phyloP scores from a whole-genome alignment of 2,329 filamentous ascomycete species.

The Botrytis aclada region DNA sequence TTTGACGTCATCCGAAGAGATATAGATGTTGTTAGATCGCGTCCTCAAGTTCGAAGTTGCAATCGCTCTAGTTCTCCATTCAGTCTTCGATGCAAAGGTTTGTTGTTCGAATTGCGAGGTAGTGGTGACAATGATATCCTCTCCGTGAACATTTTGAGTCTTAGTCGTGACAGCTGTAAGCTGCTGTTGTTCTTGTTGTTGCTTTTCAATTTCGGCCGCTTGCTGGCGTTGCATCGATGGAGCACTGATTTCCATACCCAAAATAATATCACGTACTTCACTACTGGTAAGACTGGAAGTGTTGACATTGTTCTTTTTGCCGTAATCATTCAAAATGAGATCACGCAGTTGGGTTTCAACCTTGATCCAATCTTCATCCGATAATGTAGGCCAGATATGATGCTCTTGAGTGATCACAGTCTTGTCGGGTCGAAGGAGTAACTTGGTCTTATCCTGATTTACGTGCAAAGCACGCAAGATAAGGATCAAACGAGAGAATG shows the following conservation, averaged over 20 bases:
- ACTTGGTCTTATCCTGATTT: slow-evolving; percentile 97
- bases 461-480: slow-evolving; percentile 94
- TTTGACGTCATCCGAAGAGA: slow-evolving; percentile 90
- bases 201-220: slow-evolving; percentile 97
- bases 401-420: slow-evolving; percentile 97
- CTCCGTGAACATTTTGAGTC: slow-evolving; percentile 93
- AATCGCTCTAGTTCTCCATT: slow-evolving; percentile 96
- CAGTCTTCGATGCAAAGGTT: slow-evolving; percentile 96
- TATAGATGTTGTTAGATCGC: slow-evolving; percentile 96
- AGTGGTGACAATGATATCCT: slow-evolving; percentile 97
- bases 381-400: slow-evolving; percentile 94
- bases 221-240: slow-evolving; percentile 98
- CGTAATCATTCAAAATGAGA: slow-evolving; percentile 95
- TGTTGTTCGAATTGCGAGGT: slow-evolving; percentile 98
- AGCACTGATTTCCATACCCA: slow-evolving; percentile 99
- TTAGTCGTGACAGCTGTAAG: slow-evolving; percentile 96
- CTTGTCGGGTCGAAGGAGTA: slow-evolving; percentile 93
- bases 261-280: slow-evolving; percentile 95
- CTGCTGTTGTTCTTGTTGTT: slow-evolving; percentile 94
- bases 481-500: slow-evolving; percentile 90
- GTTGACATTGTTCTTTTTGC: slow-evolving; percentile 99
- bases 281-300: slow-evolving; percentile 93
- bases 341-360: slow-evolving; percentile 96
- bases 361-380: slow-evolving; percentile 98
- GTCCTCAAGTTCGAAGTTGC: slow-evolving; percentile 94